These are phyloP conservation scores for Colletotrichum karsti DNA, from an alignment of 2,329 filamentous ascomycete species.

Conservation along the genomic window DNA sequence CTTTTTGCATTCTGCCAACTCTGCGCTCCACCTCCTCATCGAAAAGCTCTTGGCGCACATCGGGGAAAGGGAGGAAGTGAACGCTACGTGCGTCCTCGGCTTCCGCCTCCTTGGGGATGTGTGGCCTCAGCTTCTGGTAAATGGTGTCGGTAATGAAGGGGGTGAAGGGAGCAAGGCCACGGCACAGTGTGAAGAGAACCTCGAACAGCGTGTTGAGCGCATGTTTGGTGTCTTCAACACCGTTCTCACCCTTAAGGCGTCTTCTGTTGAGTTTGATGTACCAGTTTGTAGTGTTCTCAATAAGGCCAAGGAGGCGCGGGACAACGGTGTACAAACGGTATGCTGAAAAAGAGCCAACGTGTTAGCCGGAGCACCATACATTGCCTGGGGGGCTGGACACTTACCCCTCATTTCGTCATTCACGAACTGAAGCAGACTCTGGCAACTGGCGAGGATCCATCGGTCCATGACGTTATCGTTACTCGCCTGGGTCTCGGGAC, in stretches of 20 bases:
- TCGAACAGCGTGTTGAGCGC: conserved; percentile 95
- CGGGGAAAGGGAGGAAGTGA: conserved; percentile 91
- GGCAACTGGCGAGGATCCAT: conserved; percentile 93
- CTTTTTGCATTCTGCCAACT: conserved; percentile 91
- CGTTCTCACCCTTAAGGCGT: conserved; percentile 89
- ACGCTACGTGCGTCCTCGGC: conserved; percentile 84
- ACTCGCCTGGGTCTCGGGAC: conserved; percentile 76
- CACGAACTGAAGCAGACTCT: conserved; percentile 90
- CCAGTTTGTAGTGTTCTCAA: conserved; percentile 98
- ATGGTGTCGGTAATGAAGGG: conserved; percentile 97
- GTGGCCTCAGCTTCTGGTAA: conserved; percentile 82
- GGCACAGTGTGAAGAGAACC: conserved; percentile 87
- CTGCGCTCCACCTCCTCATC: conserved; percentile 86
- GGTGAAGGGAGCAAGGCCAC: conserved; percentile 91
- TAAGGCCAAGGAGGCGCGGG: conserved; percentile 81
- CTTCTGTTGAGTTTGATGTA: conserved; percentile 96
- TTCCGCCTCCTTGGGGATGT: conserved; percentile 76
- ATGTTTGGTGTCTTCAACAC: conserved; percentile 85
- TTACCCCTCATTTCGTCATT: conserved; percentile 89
- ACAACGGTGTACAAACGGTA: conserved; percentile 92
- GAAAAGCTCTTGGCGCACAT: conserved; percentile 88
- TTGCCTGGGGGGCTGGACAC: conserved; percentile 33
- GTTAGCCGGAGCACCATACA: not conserved
- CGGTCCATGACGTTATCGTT: conserved; percentile 95
- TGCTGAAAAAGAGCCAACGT: conserved; percentile 42